phyloP scores from a whole-genome alignment of 192 early-diverging fungal species.

The Linnemannia zychae region DNA sequence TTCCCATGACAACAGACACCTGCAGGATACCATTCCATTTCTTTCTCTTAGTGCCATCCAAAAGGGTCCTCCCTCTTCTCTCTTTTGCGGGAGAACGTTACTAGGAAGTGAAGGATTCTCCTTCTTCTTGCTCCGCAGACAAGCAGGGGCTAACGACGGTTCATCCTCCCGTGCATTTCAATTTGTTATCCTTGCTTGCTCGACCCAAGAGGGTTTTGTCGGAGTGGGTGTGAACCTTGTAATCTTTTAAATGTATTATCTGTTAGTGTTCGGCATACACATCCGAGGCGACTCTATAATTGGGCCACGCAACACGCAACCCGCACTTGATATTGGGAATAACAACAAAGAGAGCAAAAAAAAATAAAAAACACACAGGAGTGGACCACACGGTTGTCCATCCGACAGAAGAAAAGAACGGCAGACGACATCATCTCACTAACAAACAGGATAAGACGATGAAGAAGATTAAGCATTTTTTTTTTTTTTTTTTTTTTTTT shows the following conservation, averaged over 20 bases:
- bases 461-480: background rate
- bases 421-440: no score
- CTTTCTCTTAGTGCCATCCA: background rate
- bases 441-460: background rate
- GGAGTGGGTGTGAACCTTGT: background rate
- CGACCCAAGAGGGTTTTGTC: background rate
- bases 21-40: background rate
- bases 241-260: no score
- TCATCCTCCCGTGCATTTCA: background rate
- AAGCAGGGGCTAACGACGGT: background rate
- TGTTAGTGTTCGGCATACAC: slow-evolving; percentile 12
- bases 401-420: background rate
- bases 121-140: background rate
- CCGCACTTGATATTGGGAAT: background rate
- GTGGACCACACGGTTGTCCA: slow-evolving; percentile 1
- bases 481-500: background rate
- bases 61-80: background rate
- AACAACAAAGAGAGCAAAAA: background rate
- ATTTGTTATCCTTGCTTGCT: background rate
- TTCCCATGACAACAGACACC: background rate
- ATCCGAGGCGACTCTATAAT: background rate
- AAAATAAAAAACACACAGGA: no score
- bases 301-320: background rate
- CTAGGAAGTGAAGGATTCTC: background rate
- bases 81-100: background rate